Evolutionary conservation across 2,329 filamentous ascomycete species (phyloP).

Genomic region (Dactylellina drechsleri): DNA sequence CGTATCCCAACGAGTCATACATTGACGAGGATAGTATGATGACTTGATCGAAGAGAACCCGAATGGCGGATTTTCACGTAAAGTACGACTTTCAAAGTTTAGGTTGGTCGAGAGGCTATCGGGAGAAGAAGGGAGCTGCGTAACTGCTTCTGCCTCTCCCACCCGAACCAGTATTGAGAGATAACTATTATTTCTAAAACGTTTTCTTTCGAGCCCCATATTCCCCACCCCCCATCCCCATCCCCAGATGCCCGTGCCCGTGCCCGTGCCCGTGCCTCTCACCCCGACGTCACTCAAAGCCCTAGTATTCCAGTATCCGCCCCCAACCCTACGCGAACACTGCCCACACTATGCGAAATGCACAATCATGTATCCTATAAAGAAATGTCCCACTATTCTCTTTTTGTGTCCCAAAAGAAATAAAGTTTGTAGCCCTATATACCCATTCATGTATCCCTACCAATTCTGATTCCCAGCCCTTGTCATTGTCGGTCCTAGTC

Average conservation of each 20-base stretch:
- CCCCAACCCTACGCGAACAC: constrained; percentile 9
- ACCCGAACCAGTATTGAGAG: constrained; percentile 46
- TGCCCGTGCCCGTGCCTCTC: constrained; percentile 7
- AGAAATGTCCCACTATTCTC: constrained; percentile 22
- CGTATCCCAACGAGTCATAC: neutral
- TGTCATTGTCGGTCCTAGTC: constrained; percentile 19
- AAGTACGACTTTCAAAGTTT: constrained; percentile 31
- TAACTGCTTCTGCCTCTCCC: constrained; percentile 3
- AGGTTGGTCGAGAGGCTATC: constrained; percentile 18
- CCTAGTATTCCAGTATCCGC: constrained; percentile 19
- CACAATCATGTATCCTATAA: constrained; percentile 55
- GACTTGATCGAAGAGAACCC: constrained; percentile 34
- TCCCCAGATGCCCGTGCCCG: neutral
- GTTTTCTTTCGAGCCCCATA: constrained; percentile 47
- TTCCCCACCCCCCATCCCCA: too few relatives aligned
- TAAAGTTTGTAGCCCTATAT: constrained; percentile 55
- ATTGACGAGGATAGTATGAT: constrained; percentile 24
- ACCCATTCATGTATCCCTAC: constrained; percentile 53
- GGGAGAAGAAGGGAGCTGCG: neutral
- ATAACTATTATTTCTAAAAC: constrained; percentile 55
- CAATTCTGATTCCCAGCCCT: constrained; percentile 2
- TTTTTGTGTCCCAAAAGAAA: constrained; percentile 17
- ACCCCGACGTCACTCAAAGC: constrained; percentile 2
- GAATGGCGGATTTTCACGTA: neutral
- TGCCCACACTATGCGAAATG: constrained; percentile 40